Percentiles rank a stretch among this genome's conserved stretches.
Evolutionary conservation across 2,329 filamentous ascomycete species (phyloP).

Genomic region (Sclerotinia subarctica): DNA sequence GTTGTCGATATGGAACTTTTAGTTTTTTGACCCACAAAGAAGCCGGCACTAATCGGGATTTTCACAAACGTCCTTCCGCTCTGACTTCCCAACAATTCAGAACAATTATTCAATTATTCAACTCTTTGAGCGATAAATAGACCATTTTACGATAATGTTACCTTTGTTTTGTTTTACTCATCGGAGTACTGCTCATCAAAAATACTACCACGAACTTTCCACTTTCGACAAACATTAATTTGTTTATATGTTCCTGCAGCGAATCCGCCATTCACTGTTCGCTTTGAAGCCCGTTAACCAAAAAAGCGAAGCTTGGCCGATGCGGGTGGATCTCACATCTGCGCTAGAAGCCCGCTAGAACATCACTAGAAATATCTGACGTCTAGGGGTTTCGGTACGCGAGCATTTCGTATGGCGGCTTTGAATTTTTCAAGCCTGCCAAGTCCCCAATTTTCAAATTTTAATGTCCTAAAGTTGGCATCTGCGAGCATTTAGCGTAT

Average conservation of each 20-base stretch:
- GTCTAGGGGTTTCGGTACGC: conserved; percentile 3
- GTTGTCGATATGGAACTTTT: conserved; percentile 10
- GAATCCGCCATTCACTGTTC: not conserved
- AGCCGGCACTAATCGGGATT: conserved; percentile 18
- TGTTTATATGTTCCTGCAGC: not conserved
- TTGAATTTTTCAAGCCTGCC: not conserved
- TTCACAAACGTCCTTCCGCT: not conserved
- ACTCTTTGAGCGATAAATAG: not conserved
- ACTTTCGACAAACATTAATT: not conserved
- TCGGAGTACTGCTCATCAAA: no score
- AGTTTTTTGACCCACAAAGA: conserved; percentile 18
- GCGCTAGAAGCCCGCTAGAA: conserved; percentile 7
- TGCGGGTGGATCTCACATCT: not conserved
- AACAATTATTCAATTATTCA: not conserved
- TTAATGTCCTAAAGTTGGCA: not conserved
- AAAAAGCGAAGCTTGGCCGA: not conserved
- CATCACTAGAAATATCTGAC: conserved; percentile 12
- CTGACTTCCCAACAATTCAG: not conserved
- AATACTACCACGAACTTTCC: not conserved
- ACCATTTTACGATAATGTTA: not conserved
- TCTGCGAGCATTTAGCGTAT: not conserved
- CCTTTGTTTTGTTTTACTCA: no score
- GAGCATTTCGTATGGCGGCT: not conserved
- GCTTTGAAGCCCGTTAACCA: conserved; percentile 1
- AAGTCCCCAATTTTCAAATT: not conserved